phyloP scores from a whole-genome alignment of 1,284 basidiomycete species.

The Trichosporon coremiiforme region DNA sequence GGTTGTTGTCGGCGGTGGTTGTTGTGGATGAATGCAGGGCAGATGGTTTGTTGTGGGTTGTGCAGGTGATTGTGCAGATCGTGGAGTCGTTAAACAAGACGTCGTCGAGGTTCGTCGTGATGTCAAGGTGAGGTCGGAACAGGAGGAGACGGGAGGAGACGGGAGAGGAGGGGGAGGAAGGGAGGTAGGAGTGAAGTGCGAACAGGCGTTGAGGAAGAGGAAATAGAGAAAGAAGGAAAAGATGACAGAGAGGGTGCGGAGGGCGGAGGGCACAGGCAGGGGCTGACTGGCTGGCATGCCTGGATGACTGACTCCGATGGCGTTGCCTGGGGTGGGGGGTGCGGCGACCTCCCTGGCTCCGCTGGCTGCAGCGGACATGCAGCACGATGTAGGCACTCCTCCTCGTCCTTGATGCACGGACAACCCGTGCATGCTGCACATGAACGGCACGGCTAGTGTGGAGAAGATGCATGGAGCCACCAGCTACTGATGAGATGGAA shows the following conservation, averaged over 20 bases:
- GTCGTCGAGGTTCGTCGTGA: constrained; percentile 14
- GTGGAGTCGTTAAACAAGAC: constrained; percentile 11
- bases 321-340: not conserved
- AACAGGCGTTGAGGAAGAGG: constrained; percentile 16
- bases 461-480: not conserved
- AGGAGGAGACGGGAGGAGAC: constrained; percentile 23
- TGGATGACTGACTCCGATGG: not conserved
- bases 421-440: too few species aligned
- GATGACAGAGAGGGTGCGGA: constrained; percentile 13
- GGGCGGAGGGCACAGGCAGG: not conserved
- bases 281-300: constrained; percentile 7
- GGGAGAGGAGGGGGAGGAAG: not conserved
- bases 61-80: not conserved
- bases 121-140: constrained; percentile 14
- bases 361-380: too few species aligned
- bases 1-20: not conserved
- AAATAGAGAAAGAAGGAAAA: constrained; percentile 8
- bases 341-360: not conserved
- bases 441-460: not conserved
- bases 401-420: too few species aligned
- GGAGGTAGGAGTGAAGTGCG: not conserved
- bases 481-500: too few species aligned
- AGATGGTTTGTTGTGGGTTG: not conserved
- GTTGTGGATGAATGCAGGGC: constrained; percentile 7
- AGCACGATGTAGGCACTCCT: too few species aligned